Percentiles rank a stretch among this genome's conserved stretches.
Conservation (phyloP, 2,329 filamentous ascomycete species). For the Penicillium sp. region DNA sequence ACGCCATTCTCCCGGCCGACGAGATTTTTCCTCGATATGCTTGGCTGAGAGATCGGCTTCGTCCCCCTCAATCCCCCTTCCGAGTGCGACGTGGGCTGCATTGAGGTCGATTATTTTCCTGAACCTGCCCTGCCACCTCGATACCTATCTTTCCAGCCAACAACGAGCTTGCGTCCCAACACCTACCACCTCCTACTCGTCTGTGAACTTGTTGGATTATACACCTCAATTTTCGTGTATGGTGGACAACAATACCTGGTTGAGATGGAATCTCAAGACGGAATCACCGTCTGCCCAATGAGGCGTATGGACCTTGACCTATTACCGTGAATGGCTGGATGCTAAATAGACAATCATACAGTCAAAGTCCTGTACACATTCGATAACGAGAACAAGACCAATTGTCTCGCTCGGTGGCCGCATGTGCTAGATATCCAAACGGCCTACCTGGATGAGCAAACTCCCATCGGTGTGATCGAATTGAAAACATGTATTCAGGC, state of each 20-base stretch:
- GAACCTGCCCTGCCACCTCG: conserved; percentile 13
- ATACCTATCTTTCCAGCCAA: conserved; percentile 6
- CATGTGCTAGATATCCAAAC: conserved; percentile 74
- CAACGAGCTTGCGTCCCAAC: conserved; percentile 4
- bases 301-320: conserved; percentile 53
- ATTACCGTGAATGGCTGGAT: conserved; percentile 1
- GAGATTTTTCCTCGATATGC: conserved; percentile 17
- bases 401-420: conserved; percentile 81
- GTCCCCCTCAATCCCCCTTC: conserved; percentile 6
- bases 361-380: conserved; percentile 98
- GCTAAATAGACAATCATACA: conserved; percentile 37
- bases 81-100: conserved; percentile 8
- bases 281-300: conserved; percentile 58
- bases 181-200: neutral
- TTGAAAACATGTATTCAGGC: conserved; percentile 80
- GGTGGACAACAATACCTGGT: conserved; percentile 24
- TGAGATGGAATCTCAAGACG: conserved; percentile 45
- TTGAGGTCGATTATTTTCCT: conserved; percentile 9
- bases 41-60: conserved; percentile 14
- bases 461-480: conserved; percentile 79
- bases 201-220: neutral
- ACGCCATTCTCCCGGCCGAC: conserved; percentile 33
- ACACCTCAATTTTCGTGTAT: conserved; percentile 23
- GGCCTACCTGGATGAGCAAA: conserved; percentile 70
- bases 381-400: conserved; percentile 78